phyloP scores from a whole-genome alignment of 2,329 filamentous ascomycete species.

The Cyphellophora attinorum region DNA sequence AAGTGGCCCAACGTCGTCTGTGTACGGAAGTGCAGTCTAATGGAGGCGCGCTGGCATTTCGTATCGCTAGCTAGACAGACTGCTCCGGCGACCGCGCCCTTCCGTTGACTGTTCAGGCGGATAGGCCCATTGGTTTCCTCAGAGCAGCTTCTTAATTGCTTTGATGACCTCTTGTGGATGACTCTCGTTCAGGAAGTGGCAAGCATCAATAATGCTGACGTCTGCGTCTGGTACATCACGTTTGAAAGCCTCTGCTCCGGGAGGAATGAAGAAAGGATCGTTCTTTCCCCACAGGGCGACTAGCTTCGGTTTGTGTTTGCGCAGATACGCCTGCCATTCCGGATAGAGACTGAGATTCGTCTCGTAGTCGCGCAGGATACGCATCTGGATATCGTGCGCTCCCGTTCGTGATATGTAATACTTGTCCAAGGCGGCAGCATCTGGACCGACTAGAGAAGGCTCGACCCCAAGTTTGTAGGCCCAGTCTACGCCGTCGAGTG shows the following conservation, averaged over 20 bases:
- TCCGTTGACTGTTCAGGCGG: too few species aligned
- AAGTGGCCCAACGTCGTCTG: too few species aligned
- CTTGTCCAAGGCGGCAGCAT: conserved; percentile 40
- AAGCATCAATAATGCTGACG: conserved; percentile 42
- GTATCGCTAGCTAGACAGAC: too few species aligned
- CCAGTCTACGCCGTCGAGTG: too few species aligned
- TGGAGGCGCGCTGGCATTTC: too few species aligned
- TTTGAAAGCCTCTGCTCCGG: conserved; percentile 45
- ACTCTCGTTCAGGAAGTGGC: conserved; percentile 45
- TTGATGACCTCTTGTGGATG: conserved; percentile 25
- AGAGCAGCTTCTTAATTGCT: conserved; percentile 27
- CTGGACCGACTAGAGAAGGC: too few species aligned
- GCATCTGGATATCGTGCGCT: conserved; percentile 44
- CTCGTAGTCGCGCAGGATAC: conserved; percentile 47
- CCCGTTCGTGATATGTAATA: conserved; percentile 39
- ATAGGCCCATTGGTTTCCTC: too few species aligned
- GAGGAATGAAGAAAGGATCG: conserved; percentile 34
- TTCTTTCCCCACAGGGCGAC: conserved; percentile 50
- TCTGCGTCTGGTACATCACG: conserved; percentile 38
- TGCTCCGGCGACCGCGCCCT: too few species aligned
- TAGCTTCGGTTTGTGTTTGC: conserved; percentile 39
- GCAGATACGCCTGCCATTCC: conserved; percentile 45
- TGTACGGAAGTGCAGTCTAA: too few species aligned
- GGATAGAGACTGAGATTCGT: conserved; percentile 45
- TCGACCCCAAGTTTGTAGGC: too few species aligned